Evolutionary conservation across 768 basidiomycete genomes (phyloP).

Genomic region (Erythrobasidium yunnanense): DNA sequence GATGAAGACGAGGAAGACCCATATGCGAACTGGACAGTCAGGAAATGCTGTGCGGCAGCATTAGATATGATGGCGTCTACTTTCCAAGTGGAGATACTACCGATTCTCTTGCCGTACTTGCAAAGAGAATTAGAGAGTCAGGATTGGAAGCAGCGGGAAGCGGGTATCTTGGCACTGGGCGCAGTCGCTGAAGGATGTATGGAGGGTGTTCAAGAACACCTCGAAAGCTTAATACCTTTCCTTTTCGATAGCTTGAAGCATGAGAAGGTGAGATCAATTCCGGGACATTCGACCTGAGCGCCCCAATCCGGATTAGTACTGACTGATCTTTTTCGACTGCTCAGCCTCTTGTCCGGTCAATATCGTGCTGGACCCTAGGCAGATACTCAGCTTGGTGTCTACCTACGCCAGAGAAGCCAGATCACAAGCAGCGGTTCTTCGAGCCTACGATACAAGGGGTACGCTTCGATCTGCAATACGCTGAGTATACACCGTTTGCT

Average conservation of each 20-base stretch:
- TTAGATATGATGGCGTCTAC: conserved; percentile 91
- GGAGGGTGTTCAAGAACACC: conserved; percentile 83
- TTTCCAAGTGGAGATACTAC: conserved; percentile 77
- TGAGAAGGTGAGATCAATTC: conserved; percentile 76
- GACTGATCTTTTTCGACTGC: too few species aligned
- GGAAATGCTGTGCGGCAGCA: conserved; percentile 96
- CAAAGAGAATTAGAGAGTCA: conserved; percentile 85
- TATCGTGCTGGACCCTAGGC: conserved; percentile 98
- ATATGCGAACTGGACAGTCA: conserved; percentile 95
- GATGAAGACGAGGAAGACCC: conserved; percentile 93
- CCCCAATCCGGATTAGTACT: too few species aligned
- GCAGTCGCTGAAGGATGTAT: conserved; percentile 99
- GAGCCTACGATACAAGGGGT: conserved; percentile 98
- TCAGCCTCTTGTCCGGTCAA: conserved; percentile 94
- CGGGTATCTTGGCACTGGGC: conserved; percentile 86
- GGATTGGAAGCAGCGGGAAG: conserved; percentile 91
- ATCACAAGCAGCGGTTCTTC: conserved; percentile 81
- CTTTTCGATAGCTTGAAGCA: conserved; percentile 81
- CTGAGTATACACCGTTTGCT: not conserved
- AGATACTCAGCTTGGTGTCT: conserved; percentile 95
- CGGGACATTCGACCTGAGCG: too few species aligned
- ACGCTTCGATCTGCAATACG: too few species aligned
- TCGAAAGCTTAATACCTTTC: conserved; percentile 86
- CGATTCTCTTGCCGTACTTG: conserved; percentile 73
- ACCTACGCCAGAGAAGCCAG: conserved; percentile 52